phyloP scores from a whole-genome alignment of 1,284 basidiomycete genomes.

The Clitocybe nebularis region DNA sequence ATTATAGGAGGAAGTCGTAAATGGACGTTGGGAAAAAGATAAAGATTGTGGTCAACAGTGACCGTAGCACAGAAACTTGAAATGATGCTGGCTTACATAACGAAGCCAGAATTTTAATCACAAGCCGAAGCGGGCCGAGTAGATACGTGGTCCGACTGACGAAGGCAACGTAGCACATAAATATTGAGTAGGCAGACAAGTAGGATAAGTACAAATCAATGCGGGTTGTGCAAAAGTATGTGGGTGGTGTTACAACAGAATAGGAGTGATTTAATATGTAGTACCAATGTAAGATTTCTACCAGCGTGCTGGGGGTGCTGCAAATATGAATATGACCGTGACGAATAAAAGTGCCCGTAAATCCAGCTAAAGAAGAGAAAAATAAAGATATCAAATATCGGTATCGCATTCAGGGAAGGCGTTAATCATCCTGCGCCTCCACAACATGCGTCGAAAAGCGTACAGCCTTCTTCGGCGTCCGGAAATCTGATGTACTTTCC shows the following conservation, averaged over 20 bases:
- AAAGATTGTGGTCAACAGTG: not conserved
- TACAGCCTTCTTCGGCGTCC: constrained; percentile 49
- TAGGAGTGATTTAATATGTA: constrained; percentile 9
- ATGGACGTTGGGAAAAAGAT: constrained; percentile 7
- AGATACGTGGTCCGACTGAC: no score
- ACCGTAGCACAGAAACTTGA: not conserved
- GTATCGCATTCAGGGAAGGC: constrained; percentile 9
- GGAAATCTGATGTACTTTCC: constrained; percentile 30
- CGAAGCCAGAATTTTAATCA: not conserved
- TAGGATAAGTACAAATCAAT: no score
- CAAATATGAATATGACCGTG: not conserved
- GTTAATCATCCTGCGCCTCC: constrained; percentile 12
- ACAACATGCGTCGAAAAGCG: constrained; percentile 43
- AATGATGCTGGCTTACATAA: constrained; percentile 11
- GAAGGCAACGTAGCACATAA: no score
- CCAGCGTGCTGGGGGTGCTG: not conserved
- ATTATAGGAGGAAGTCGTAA: constrained; percentile 15
- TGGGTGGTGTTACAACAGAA: constrained; percentile 13
- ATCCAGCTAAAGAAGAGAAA: constrained; percentile 5
- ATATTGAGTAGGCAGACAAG: no score
- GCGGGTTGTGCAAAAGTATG: not conserved
- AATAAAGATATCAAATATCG: constrained; percentile 16
- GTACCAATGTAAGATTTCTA: constrained; percentile 6
- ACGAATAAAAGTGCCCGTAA: not conserved
- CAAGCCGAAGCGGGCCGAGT: no score